Evolutionary conservation across 2,329 filamentous ascomycete genomes (phyloP), one percentile per base, ranked within the genome.

Genomic region (Grosmannia huntii): DNA sequence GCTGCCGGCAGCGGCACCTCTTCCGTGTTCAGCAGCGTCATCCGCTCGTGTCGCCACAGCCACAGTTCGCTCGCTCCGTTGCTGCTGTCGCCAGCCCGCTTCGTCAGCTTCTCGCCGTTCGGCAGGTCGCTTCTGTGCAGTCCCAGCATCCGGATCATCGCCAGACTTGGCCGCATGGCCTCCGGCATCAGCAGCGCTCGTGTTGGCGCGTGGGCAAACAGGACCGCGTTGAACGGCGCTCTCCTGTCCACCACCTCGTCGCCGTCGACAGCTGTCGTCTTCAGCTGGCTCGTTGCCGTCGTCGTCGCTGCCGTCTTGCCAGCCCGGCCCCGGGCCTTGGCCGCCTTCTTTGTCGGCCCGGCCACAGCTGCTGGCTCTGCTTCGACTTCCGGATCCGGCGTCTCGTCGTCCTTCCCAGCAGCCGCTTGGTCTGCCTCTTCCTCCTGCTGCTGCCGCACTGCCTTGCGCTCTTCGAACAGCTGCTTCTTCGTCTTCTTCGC

Each of bases 401-500:
- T 19, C 12, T 52, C 53, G 33, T 55, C 53, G 11, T 46, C 14
- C 41, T 44, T 44, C 16, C 19, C 19, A 19, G 4, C 16, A 21
- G 41, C 16, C 7, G 12, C 76, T 60, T 81, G 77, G 59, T 80
- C 75, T 60, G 33, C 41, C 11, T 50, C 68, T 59, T 77, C 74
- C 50, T 72, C 73, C 61, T 79, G 76, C 59, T 82, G 77, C 59
- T 80, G 75, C 60, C 76, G 74, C 62, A 82, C 71, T 12, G 80
- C 80, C 65, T 85, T 80, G 23, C 79, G 77, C 67, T 89, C 85
- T 66, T 87, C 84, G 52, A 86, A 80, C 3, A 88, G 69, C 66
- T 90, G 84, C 69, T 89, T 90, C 76, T 90, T 91, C 0, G 85
- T 81, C 70, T 88, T 90, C 74, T 82, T 82, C 69, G 87, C 89